Percentiles rank a stretch among this genome's conserved stretches.
These are phyloP conservation scores for Paramecium octaurelia DNA, from an alignment of 73 alveolate species.

Conservation along the genomic window DNA sequence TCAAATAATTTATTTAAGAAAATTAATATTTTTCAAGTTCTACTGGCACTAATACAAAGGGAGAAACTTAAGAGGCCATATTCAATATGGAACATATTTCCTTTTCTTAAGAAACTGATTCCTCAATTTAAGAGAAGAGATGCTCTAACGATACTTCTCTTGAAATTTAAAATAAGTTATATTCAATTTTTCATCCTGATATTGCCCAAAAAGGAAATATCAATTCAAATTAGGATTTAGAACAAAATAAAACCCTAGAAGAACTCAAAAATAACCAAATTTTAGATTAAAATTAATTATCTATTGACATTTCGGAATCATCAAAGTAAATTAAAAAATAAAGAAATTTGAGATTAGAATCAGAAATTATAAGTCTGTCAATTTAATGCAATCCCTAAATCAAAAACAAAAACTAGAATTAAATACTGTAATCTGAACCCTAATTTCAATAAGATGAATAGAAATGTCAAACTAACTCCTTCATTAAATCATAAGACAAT, in stretches of 20 bases:
- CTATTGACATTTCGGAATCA: background rate
- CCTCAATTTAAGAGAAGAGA: background rate
- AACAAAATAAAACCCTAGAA: background rate
- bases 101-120: background rate
- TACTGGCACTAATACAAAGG: background rate
- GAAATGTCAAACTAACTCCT: background rate
- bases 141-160: background rate
- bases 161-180: background rate
- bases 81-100: background rate
- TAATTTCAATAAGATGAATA: background rate
- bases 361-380: background rate
- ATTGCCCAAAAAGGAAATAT: background rate
- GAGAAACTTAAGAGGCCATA: background rate
- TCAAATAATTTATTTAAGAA: background rate
- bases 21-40: background rate
- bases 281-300: background rate
- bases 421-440: background rate
- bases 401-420: background rate
- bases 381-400: background rate
- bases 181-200: background rate
- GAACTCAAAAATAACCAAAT: background rate
- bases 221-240: background rate
- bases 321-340: background rate
- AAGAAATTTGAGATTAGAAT: background rate
- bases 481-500: background rate